Evolutionary conservation across 2,329 filamentous ascomycete genomes (phyloP).

Genomic region (Aspergillus intermedius): DNA sequence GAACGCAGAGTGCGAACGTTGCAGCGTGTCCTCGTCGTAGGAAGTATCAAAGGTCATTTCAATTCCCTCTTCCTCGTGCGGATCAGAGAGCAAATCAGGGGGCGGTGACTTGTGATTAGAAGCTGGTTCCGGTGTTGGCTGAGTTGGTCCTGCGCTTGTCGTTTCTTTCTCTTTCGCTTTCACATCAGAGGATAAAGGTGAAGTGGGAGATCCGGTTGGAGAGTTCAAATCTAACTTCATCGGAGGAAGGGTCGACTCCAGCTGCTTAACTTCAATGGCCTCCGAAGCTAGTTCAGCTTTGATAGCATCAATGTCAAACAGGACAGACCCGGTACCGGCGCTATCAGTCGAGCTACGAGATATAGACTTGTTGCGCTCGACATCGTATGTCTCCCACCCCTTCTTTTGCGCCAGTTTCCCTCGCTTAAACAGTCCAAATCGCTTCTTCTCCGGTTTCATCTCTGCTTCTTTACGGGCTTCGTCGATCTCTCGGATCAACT

Average conservation of each 20-base stretch:
- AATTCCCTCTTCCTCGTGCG: slow-evolving; percentile 33
- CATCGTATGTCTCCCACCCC: slow-evolving; percentile 92
- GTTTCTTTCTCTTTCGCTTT: slow-evolving; percentile 39
- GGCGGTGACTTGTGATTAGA: slow-evolving; percentile 8
- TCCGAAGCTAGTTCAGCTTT: slow-evolving; percentile 74
- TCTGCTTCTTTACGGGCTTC: slow-evolving; percentile 84
- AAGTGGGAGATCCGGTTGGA: slow-evolving; percentile 11
- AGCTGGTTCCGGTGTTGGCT: slow-evolving; percentile 13
- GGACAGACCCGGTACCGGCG: slow-evolving; percentile 46
- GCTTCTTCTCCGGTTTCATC: slow-evolving; percentile 64
- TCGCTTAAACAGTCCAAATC: slow-evolving; percentile 72
- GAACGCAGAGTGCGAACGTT: slow-evolving; percentile 11
- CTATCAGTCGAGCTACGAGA: slow-evolving; percentile 20
- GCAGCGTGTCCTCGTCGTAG: slow-evolving; percentile 40
- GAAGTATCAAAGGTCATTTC: slow-evolving; percentile 68
- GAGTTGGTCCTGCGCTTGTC: slow-evolving; percentile 22
- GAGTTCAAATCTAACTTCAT: slow-evolving; percentile 66
- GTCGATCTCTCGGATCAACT: slow-evolving; percentile 94
- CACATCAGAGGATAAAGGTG: slow-evolving; percentile 21
- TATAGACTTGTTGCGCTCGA: slow-evolving; percentile 38
- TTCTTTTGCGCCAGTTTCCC: slow-evolving; percentile 70
- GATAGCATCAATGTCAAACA: slow-evolving; percentile 96
- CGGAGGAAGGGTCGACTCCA: slow-evolving; percentile 80
- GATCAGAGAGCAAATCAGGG: background rate
- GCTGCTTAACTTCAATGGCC: slow-evolving; percentile 64